Base-by-base conservation (phyloP, 1,284 basidiomycete genomes). In the Microbotryomycetes sp. region DNA sequence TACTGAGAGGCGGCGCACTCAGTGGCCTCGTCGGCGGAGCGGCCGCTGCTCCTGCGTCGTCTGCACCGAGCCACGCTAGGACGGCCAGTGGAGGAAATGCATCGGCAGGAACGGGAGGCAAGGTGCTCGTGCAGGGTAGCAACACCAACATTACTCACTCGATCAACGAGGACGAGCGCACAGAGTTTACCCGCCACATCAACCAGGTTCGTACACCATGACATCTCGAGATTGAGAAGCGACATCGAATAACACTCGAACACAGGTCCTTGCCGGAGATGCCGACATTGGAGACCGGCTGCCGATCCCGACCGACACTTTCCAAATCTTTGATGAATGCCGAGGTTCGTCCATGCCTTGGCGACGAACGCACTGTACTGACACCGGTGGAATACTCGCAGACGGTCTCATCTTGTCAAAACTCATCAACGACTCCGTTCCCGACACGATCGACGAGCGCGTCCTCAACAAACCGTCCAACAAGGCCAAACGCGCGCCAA, bases 271-370 rank as follows among this genome's bases (percentile, higher is more conserved):
- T 56, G 89, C 88, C 70, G 90, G 89, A 56, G 96, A 98, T 74
- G 74, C 83, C 21, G 92, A 97, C 75, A 81, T 98, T 54, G 87
- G 85, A 23, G 77, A 80, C 62, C 83, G 91, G 46, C 82, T 93
- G 61, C 94, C 93, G 13, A 93, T 98, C 70, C 92, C 93, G 0
- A 94, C 91, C n/a, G 83, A 91, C 68, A 97, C 91, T 26, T 97
- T 98, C 90, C 96, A 99, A 73, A 83, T 99, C 60, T 98, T 98
- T 71, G 96, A 99, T 75, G 94, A 98, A 76, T 89, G 87, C 76
- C 83, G 86, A 73, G 80, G 80, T 80, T 57, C 55, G 76, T 70
- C 24, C 18, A 27, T 24, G 24, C 45, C n/a, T 28, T 28, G 9
- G 27, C 49, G 24, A 11, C 47, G 18, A 49, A 1, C 18, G 50